Evolutionary conservation across 1,284 basidiomycete species (phyloP), one percentile per base, ranked within the genome.

Genomic region (Ganoderma multipileum): DNA sequence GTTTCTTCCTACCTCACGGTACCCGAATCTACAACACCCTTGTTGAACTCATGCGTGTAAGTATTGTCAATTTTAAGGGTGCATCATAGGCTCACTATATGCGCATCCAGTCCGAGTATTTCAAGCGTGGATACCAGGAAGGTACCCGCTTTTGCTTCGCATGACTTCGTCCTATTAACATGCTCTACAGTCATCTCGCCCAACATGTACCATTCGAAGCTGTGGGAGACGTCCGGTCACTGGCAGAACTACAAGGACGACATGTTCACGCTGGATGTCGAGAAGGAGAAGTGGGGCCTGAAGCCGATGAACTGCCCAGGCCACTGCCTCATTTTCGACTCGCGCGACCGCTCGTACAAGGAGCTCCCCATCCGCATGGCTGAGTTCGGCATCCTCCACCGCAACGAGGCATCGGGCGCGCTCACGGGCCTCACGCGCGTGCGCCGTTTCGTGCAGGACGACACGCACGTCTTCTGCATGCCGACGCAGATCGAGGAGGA

Each of bases 241-340:
- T 99, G 95, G 97, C 90, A 95, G 77, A 98, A 99, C 82, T 98
- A 98, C 85, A 90, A 93, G 77, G 97, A 99, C 70, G 97, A 96
- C 82, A 99, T 99, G 98, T 99, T 99, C 83, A 79, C 86, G 52
- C 90, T 99, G 66, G 92, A 95, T 71, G 84, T 99, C 68, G 98
- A 99, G 83, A 98, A 99, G 83, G 97, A 99, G 82, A 89, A 89
- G 77, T 98, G 95, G 89, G 96, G 87, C 1, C 85, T 97, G 68
- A 99, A 99, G 83, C 98, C 98, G 23, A 99, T 99, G 98, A 99
- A 99, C 82, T 99, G 98, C 80, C 98, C 98, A 0, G 97, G 97
- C 11, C 98, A 99, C 81, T 97, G 95, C 80, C 83, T 99, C 69
- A 95, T 99, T 78, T 99, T 99, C 78, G 97, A 96, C 81, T 93